phyloP scores from a whole-genome alignment of 106 monocot species.

The Gastrodia elata region DNA sequence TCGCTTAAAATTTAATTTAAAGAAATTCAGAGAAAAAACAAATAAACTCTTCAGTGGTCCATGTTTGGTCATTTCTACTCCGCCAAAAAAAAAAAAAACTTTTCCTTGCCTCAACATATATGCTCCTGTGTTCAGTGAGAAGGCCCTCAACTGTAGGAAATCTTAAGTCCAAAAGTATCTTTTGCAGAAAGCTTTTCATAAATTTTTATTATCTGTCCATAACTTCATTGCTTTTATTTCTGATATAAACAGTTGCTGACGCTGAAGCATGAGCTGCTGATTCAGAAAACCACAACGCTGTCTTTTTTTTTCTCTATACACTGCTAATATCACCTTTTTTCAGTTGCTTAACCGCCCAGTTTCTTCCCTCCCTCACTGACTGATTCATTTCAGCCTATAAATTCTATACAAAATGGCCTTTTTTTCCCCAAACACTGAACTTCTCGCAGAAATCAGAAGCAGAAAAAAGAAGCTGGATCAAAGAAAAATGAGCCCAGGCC shows the following conservation, averaged over 20 bases:
- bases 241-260: slow-evolving; percentile 24
- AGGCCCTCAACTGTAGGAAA: neutral
- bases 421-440: neutral
- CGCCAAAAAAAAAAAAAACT: neutral
- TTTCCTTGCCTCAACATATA: neutral
- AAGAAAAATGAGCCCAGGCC: slow-evolving; percentile 15
- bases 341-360: slow-evolving; percentile 9
- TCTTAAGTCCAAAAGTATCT: neutral
- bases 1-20: no score
- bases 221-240: neutral
- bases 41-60: neutral
- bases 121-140: slow-evolving; percentile 7
- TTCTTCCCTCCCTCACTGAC: neutral
- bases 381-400: slow-evolving; percentile 12
- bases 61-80: neutral
- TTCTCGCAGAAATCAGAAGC: slow-evolving; percentile 2
- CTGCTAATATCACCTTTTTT: neutral
- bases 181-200: neutral
- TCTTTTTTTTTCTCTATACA: neutral
- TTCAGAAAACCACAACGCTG: slow-evolving; percentile 11
- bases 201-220: neutral
- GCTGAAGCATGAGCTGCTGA: slow-evolving; percentile 15
- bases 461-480: neutral
- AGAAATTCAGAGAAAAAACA: neutral
- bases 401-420: neutral